Base-by-base conservation (phyloP, 352 stramenopile genomes). In the Pythium volutum region DNA sequence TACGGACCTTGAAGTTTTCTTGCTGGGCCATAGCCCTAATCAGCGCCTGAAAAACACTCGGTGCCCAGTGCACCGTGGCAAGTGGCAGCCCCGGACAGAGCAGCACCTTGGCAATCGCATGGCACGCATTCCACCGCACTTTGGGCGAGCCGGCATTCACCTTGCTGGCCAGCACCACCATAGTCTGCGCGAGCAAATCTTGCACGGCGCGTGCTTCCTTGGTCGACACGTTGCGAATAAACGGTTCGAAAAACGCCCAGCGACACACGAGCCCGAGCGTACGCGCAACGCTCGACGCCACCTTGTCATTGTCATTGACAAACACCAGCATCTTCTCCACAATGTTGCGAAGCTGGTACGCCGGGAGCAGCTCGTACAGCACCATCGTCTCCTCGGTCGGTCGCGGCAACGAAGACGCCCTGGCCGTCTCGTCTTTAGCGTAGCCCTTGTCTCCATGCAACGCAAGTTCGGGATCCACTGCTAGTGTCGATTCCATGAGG, bases 1-100 rank as follows among this genome's bases (percentile, higher is more conserved):
- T 95, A 3, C 86, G 86, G 7, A 95, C 86, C 50, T 95, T 95
- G 59, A 95, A 95, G 61, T 95, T 95, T 50, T 95, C 86, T 63
- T 95, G 86, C 67, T 95, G 86, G 2, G 77, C 66, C 31, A 93
- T 85, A 43, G 86, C 86, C 48, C 64, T 87, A 51, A 92, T 69
- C 22, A 95, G 55, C 18, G 86, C 80, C 29, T 89, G 82, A 51
- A 95, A 93, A 0, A 95, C 77, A 12, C 64, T 70, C 0, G 86
- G 84, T 0, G 86, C 85, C 86, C 86, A 95, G 4, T 85, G 73
- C 25, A 87, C 81, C 0, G 84, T 87, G 1, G 86, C 81, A 20
- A 95, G 69, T 5, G 86, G 84, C 26, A 95, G 62, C n/a, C 66
- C 76, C 2, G 86, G 86, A 60, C 86, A 93, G 9, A 92, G 59